Evolutionary conservation across 331 rosid genomes (phyloP), one percentile per base, ranked within the genome.

Genomic region (Acacia concinna): DNA sequence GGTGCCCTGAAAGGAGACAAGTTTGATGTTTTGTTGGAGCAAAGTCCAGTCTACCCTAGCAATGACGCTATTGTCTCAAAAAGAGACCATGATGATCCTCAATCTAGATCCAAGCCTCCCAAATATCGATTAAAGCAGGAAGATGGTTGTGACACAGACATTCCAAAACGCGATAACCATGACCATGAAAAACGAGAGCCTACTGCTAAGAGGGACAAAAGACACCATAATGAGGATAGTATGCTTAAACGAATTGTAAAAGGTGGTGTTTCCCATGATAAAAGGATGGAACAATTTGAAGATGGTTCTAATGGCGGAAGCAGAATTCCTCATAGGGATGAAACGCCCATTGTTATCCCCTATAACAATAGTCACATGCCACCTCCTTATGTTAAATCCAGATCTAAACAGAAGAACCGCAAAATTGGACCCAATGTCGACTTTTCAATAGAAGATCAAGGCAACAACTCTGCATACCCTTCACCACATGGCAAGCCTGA

Each of bases 331-430:
- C 87, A 78, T 80, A 84, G 78, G 82, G 89, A 85, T 81, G 87
- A 79, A 85, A 79, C 28, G 5, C 90, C 75, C n/a, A 86, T 64
- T 52, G 69, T 32, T 75, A 91, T 87, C 83, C 78, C 97, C 66
- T 57, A 82, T 81, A 72, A 81, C 89, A 91, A 82, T 76, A 89
- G 73, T 77, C 81, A 71, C 77, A 79, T 86, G 65, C 97, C 97
- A 20, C 99, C 99, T 74, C 99, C 99, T 34, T 93, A 93, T 69
- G 85, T 96, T 65, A 96, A 96, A 77, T 82, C 86, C 46, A 81
- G 75, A 73, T 83, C 82, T 70, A 90, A 86, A 82, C 78, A 77
- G 73, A 89, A 86, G 82, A 86, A 69, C 75, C 71, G 66, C 71
- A 82, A 83, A 68, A 46, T 9, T 56, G 88, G 49, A 43, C 54